Evolutionary conservation across 345 rosid genomes (phyloP), one percentile per base, ranked within the genome.

Genomic region (Physaria fendleri): DNA sequence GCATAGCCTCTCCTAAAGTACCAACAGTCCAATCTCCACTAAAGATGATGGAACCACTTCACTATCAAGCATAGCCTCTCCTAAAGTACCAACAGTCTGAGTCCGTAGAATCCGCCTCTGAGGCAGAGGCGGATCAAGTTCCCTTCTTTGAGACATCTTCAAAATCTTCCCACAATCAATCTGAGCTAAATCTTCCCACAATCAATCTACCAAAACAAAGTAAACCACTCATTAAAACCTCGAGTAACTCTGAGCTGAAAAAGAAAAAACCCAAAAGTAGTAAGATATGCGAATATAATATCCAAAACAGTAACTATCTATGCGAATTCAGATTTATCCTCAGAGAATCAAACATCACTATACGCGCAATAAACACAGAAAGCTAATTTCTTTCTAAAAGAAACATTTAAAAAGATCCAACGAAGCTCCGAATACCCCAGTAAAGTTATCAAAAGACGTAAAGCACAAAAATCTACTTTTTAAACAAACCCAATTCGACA

Each of bases 31-130:
- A n/a, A n/a, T n/a, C n/a, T n/a, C n/a, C n/a, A 68, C 76, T 22
- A 82, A 68, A 38, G 87, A 82, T 56, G 87, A 82, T 20, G 87
- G 87, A 25, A 82, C 82, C 21, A 79, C 82, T 71, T 82, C 87
- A 77, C 84, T 82, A 46, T 82, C 87, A 43, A 82, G 68, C 78
- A 79, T 82, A 48, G 84, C 71, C 69, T 82, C 82, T 43, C 84
- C 84, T 0, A 79, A 68, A 68, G 63, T 82, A 53, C 87, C 84
- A 15, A 69, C 76, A 24, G 87, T 82, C 44, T 79, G 87, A 40
- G 80, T 79, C 73, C 87, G 78, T 60, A 59, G 39, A 60, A 82
- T 71, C 79, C 25, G 84, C 74, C 82, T 68, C 51, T 4, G 81
- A 38, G 74, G 78, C 21, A 29, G 76, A 28, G 59, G 81, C 56